A percentile compares a stretch with the other conserved stretches of the same genome.
phyloP scores from a whole-genome alignment of 805 yeast genomes.

The Suhomyces emberorum region DNA sequence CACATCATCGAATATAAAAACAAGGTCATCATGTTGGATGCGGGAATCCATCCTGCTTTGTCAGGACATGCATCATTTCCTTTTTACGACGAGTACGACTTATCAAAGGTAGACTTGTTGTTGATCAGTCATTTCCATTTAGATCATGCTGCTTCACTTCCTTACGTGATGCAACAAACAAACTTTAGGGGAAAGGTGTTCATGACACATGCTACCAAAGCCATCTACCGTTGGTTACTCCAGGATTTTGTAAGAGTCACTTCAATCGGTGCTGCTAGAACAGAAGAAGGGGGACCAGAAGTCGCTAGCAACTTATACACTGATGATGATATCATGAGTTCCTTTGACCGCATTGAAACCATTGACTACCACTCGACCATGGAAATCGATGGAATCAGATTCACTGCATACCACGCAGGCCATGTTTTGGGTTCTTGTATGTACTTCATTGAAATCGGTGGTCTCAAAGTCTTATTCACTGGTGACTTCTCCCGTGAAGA shows the following conservation, averaged over 20 bases:
- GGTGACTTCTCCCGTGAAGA: constrained; percentile 97
- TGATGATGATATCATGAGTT: constrained; percentile 83
- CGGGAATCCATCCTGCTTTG: constrained; percentile 96
- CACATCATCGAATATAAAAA: constrained; percentile 91
- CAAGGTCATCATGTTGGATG: constrained; percentile 93
- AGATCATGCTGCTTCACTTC: constrained; percentile 97
- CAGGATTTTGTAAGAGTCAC: constrained; percentile 94
- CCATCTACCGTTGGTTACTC: constrained; percentile 92
- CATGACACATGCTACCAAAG: constrained; percentile 99
- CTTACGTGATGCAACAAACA: constrained; percentile 97
- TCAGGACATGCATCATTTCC: constrained; percentile 90
- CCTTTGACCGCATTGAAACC: constrained; percentile 89
- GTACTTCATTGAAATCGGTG: constrained; percentile 94
- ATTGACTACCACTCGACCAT: constrained; percentile 94
- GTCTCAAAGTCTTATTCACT: constrained; percentile 81
- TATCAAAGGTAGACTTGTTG: constrained; percentile 79
- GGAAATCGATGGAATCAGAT: constrained; percentile 89
- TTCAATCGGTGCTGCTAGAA: constrained; percentile 45
- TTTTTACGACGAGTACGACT: constrained; percentile 91
- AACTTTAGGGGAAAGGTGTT: constrained; percentile 92
- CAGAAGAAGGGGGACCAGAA: constrained; percentile 9
- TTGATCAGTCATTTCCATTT: constrained; percentile 92
- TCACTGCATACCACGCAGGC: constrained; percentile 99
- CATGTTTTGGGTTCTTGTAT: constrained; percentile 98
- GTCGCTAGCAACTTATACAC: constrained; percentile 61